A percentile compares a stretch with the other conserved stretches of the same genome.
phyloP scores from a whole-genome alignment of 371 early-diverging fungal genomes.

The Circinella minor region DNA sequence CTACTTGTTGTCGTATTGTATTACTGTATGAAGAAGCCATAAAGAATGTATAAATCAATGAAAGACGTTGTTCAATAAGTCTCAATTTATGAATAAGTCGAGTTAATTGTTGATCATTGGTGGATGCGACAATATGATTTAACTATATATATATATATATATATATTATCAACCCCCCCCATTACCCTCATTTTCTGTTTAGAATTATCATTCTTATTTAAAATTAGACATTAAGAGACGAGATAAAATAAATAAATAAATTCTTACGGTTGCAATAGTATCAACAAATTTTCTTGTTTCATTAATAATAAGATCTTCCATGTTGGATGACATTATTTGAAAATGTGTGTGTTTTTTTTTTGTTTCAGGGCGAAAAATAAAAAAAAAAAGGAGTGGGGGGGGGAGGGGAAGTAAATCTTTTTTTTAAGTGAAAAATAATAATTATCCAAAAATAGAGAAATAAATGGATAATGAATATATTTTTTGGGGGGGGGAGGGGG shows the following conservation, averaged over 20 bases:
- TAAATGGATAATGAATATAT: too few species aligned
- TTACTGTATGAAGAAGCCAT: conserved; percentile 49
- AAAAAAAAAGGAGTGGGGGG: too few species aligned
- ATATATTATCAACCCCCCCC: too few species aligned
- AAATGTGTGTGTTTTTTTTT: neutral
- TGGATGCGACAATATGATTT: conserved; percentile 35
- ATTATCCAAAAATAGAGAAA: too few species aligned
- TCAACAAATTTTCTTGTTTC: conserved; percentile 40
- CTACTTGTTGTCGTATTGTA: conserved; percentile 15
- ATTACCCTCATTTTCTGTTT: too few species aligned
- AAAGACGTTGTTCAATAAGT: conserved; percentile 50
- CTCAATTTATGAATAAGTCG: conserved; percentile 48
- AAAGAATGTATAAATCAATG: conserved; percentile 53
- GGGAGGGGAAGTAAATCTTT: too few species aligned
- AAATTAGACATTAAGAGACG: too few species aligned
- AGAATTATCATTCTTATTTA: too few species aligned
- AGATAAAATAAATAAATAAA: neutral
- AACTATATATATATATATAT: conserved; percentile 40
- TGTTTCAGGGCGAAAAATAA: too few species aligned
- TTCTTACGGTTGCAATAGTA: conserved; percentile 37
- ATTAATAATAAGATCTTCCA: conserved; percentile 45
- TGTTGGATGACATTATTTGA: conserved; percentile 27
- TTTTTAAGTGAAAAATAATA: too few species aligned
- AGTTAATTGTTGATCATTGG: conserved; percentile 43
- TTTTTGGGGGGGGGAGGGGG: too few species aligned